Conservation (phyloP, 23 red algal genomes). For the Gracilaria caudata region DNA sequence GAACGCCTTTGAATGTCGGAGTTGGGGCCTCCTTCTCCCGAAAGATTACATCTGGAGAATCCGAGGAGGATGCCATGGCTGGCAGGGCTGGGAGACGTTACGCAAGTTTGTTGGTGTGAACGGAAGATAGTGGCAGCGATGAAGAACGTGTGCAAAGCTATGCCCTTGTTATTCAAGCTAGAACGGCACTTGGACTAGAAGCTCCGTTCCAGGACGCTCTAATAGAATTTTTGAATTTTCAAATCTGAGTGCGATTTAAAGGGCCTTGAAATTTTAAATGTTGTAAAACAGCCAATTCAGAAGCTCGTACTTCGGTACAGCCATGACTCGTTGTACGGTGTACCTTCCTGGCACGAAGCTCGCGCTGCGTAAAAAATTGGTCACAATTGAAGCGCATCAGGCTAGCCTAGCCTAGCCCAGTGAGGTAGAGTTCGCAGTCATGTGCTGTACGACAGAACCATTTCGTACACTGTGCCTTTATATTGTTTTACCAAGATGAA, state of each 20-base stretch:
- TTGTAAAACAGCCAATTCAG: background rate
- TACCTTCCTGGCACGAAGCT: too few species aligned
- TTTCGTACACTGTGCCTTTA: too few species aligned
- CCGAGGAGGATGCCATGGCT: constrained; percentile 16
- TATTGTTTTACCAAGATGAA: too few species aligned
- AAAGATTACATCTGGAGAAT: constrained; percentile 37
- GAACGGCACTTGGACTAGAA: background rate
- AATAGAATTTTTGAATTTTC: constrained; percentile 18
- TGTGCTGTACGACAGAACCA: too few species aligned
- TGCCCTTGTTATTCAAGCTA: background rate
- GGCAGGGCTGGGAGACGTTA: background rate
- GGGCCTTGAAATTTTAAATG: constrained; percentile 9
- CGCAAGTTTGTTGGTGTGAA: background rate
- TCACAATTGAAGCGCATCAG: too few species aligned
- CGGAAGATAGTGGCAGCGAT: background rate
- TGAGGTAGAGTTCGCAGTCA: too few species aligned
- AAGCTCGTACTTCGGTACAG: background rate
- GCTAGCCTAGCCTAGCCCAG: too few species aligned
- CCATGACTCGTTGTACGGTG: background rate
- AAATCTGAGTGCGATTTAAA: background rate
- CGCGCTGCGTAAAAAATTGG: too few species aligned
- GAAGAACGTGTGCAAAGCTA: background rate
- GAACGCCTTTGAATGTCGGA: constrained; percentile 19
- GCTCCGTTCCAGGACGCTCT: background rate
- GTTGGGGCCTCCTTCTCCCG: constrained; percentile 12